Evolutionary conservation across 1,139 yeast species (phyloP), one percentile per base, ranked within the genome.

Genomic region (Kurtzmaniella quercitrusa): DNA sequence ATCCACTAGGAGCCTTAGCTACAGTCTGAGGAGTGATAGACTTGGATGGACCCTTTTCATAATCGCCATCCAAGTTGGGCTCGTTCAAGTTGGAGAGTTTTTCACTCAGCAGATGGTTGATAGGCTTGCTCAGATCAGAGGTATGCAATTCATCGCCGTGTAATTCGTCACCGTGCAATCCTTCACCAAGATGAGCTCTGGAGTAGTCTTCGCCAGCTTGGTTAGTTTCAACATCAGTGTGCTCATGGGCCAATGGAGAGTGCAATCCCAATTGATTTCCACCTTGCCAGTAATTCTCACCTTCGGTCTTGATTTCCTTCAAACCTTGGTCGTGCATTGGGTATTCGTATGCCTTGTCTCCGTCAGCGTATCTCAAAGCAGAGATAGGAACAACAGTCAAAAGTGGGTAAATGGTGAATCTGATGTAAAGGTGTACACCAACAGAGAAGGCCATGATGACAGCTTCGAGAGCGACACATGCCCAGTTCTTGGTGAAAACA

Each of bases 381-480:
- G 88, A 79, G 42, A 95, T 75, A 49, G 97, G 93, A 42, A 85
- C 88, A 34, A 75, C 70, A 54, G 79, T 88, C 54, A 81, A 67
- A 46, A 84, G 62, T 38, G 87, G 82, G 43, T 79, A 71, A 59
- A 83, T 83, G 49, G 62, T 75, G 60, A 74, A 61, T 60, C 80
- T 80, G 59, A 79, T 67, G 59, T 73, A 82, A 27, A 83, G 42
- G 55, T 82, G 88, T 41, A 75, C 65, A 41, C 68, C 64, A 18
- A 73, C 81, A 10, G 89, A 81, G 38, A 66, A 71, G 17, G 60
- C 73, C 27, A 82, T 53, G 41, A 72, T 64, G 15, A 81, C 70
- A 40, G 68, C 81, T 60, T 82, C 88, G 48, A 85, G 66, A 1
- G 76, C 86, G 50, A 82, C 76, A 51, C 85, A 81, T 23, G 85